Evolutionary conservation across 2,329 filamentous ascomycete species (phyloP), one percentile per base, ranked within the genome.

Genomic region (Fusarium albosuccineum): DNA sequence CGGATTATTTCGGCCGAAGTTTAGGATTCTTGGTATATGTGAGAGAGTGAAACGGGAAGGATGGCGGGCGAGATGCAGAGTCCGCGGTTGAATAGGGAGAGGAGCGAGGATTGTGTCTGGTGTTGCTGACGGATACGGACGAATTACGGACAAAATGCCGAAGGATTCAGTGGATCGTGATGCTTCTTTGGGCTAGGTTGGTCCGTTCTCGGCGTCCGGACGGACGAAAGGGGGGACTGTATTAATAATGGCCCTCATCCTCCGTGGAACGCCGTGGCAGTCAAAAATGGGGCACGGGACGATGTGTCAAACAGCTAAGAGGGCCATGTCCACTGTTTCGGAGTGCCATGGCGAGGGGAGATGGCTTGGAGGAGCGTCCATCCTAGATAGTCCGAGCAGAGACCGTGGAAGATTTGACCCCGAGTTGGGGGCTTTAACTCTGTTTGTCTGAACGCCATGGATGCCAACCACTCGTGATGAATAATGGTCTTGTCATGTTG

Each of bases 1-100:
- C 29, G 6, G 5, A 5, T 45, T 64, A 9, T 6, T 71, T 73
- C 71, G 71, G 71, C 70, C 71, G 71, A 73, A 67, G 14, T 10
- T 14, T 46, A 22, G 11, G 16, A 30, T 17, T 34, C 11, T 17
- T 40, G 9, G 9, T 52, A 9, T 39, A 52, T 14, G 30, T 52
- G 39, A 52, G 16, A 11, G 30, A 33, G 10, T 27, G 14, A n/a
- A 5, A 22, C 45, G 37, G 50, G 30, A 16, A 33, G 40, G 14
- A 39, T 17, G 11, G 34, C 45, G 46, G 46, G 34, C 29, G 36
- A 49, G 42, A 50, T 30, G 11, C 16, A 36, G 44, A 42, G 26
- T 22, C n/a, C 30, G 17, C 49, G 27, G 34, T 10, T 59, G 34
- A 34, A 9, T 13, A 30, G 45, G 53, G 49, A 62, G 45, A 45